phyloP scores from a whole-genome alignment of 1,284 basidiomycete genomes.

The Leccinum variabile region DNA sequence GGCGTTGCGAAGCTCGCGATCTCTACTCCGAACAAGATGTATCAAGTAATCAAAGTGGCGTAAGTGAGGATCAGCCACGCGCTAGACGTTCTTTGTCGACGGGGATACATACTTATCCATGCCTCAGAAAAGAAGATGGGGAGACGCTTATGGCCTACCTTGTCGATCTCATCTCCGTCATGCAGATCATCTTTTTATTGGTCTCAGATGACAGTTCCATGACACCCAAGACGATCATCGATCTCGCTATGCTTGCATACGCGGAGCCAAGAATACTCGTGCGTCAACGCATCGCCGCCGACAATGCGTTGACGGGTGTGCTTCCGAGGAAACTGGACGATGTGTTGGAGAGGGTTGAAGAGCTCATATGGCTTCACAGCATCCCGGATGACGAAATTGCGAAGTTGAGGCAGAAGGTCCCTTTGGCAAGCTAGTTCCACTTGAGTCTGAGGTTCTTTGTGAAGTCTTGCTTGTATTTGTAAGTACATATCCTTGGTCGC shows the following conservation, averaged over 20 bases:
- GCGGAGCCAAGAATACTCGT: background rate
- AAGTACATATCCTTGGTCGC: background rate
- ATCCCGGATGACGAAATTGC: conserved; percentile 10
- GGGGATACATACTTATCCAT: background rate
- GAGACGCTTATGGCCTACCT: conserved; percentile 26
- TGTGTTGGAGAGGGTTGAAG: conserved; percentile 18
- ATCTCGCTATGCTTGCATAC: conserved; percentile 1
- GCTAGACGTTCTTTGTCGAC: background rate
- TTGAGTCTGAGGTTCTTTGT: too few species aligned
- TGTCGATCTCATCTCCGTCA: conserved; percentile 7
- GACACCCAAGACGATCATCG: background rate
- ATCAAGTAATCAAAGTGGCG: conserved; percentile 1
- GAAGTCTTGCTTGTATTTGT: background rate
- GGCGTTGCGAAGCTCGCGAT: background rate
- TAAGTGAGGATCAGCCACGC: conserved; percentile 5
- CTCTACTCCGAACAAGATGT: conserved; percentile 16
- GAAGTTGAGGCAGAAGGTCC: background rate
- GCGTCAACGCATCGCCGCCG: too few species aligned
- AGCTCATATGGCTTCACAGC: conserved; percentile 16
- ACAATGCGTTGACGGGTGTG: too few species aligned
- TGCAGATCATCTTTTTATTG: conserved; percentile 25
- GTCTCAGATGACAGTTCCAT: background rate
- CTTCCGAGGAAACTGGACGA: too few species aligned
- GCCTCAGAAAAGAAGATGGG: conserved; percentile 10
- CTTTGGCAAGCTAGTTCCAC: too few species aligned